These are phyloP conservation scores for Ascodesmis nigricans DNA, from an alignment of 495 filamentous ascomycete genomes.

Conservation along the genomic window DNA sequence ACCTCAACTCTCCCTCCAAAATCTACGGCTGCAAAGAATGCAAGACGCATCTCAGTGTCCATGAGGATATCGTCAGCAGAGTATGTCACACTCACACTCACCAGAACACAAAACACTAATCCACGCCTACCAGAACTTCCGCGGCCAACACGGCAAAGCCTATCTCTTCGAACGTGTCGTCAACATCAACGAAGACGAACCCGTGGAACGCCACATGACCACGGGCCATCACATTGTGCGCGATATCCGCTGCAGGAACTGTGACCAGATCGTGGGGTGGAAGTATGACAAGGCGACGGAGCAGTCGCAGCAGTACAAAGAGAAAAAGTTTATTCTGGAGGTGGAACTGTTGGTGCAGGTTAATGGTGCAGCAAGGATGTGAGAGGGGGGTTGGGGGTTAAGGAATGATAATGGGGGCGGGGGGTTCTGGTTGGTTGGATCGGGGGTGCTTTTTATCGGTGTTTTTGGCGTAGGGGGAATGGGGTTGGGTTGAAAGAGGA, in stretches of 20 bases:
- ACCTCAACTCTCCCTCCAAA: conserved; percentile 66
- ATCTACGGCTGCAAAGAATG: conserved; percentile 93
- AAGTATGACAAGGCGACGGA: conserved; percentile 98
- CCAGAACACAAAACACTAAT: too few relatives aligned
- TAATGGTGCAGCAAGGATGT: too few relatives aligned
- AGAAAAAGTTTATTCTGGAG: conserved; percentile 94
- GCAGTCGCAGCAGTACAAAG: conserved; percentile 84
- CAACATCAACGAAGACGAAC: conserved; percentile 59
- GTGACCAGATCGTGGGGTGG: conserved; percentile 84
- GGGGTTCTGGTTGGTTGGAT: too few relatives aligned
- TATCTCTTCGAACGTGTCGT: conserved; percentile 91
- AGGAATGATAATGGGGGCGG: too few relatives aligned
- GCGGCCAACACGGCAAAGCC: conserved; percentile 93
- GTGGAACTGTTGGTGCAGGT: conserved; percentile 46
- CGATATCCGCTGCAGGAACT: conserved; percentile 75
- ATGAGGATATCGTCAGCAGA: conserved; percentile 86
- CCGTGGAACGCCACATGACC: conserved; percentile 94
- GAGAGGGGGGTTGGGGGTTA: too few relatives aligned
- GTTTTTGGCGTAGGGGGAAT: too few relatives aligned
- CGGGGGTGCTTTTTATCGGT: too few relatives aligned
- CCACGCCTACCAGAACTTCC: conserved; percentile 63
- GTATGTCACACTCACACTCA: conserved; percentile 36
- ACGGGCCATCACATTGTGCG: conserved; percentile 84
- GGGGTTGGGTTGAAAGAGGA: too few relatives aligned
- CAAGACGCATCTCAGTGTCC: conserved; percentile 85